These are phyloP conservation scores for Beta macrorhiza DNA, from an alignment of 179 eudicot genomes.

Conservation along the genomic window DNA sequence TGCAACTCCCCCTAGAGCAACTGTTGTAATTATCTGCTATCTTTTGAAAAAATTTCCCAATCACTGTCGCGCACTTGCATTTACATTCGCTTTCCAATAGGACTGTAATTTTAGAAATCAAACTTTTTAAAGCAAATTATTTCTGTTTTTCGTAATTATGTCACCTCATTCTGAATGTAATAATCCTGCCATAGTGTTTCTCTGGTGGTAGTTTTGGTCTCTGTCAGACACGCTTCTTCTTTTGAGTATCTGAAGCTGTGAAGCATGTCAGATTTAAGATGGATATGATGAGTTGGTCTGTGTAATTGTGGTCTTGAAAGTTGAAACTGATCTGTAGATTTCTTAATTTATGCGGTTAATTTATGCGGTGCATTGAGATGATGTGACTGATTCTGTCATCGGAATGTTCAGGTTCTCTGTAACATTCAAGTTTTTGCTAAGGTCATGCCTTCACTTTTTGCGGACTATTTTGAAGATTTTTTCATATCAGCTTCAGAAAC, in stretches of 20 bases:
- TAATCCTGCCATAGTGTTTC: background rate
- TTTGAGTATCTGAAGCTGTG: background rate
- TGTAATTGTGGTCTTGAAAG: background rate
- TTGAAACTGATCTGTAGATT: slow-evolving; percentile 1
- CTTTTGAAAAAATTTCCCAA: background rate
- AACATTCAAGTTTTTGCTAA: slow-evolving; percentile 92
- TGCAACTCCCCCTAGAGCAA: background rate
- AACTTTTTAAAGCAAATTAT: background rate
- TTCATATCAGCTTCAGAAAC: slow-evolving; percentile 75
- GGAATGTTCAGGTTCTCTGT: slow-evolving; percentile 72
- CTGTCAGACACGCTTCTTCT: background rate
- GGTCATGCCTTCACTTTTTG: slow-evolving; percentile 83
- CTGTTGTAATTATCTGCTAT: background rate
- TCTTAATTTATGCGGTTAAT: background rate
- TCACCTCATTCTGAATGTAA: background rate
- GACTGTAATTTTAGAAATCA: background rate
- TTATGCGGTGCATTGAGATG: slow-evolving; percentile 12
- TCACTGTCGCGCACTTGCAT: background rate
- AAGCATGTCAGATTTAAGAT: background rate
- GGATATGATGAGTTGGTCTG: background rate
- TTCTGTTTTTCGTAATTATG: background rate
- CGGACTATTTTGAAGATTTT: slow-evolving; percentile 78
- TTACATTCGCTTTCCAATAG: background rate
- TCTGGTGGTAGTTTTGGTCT: background rate
- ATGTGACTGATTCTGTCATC: slow-evolving; percentile 18